Conservation (phyloP, 768 basidiomycete species). For the Lentinula guzmanii region DNA sequence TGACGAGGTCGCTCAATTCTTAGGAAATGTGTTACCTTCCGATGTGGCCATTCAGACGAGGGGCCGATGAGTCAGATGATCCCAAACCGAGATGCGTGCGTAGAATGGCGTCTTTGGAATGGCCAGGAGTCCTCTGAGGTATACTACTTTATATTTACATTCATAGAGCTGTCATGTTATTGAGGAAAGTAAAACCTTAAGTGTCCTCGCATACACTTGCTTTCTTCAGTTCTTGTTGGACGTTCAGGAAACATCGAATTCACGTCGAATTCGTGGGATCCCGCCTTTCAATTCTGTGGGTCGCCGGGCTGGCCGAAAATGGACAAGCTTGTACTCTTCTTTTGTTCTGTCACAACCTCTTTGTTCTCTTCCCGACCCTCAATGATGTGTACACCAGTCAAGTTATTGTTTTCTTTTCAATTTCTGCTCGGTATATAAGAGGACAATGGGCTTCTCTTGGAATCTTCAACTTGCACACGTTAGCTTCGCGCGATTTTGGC, state of each 20-base stretch:
- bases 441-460: neutral
- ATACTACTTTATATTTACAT: neutral
- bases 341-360: neutral
- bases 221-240: no score
- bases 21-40: slow-evolving; percentile 6
- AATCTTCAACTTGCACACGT: neutral
- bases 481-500: neutral
- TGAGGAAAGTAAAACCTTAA: no score
- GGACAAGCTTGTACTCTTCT: neutral
- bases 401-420: neutral
- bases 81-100: slow-evolving; percentile 1
- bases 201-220: no score
- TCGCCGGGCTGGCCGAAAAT: neutral
- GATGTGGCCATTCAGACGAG: slow-evolving; percentile 1
- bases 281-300: neutral
- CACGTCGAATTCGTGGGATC: neutral
- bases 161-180: neutral
- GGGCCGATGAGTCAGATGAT: neutral
- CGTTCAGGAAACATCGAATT: no score
- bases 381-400: neutral
- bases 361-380: neutral
- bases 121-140: neutral
- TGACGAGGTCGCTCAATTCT: neutral
- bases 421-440: neutral
- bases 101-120: neutral